Evolutionary conservation across 225 moss, liverwort and hornwort species (phyloP), one percentile per base, ranked within the genome.

Genomic region (Polytrichum commune): DNA sequence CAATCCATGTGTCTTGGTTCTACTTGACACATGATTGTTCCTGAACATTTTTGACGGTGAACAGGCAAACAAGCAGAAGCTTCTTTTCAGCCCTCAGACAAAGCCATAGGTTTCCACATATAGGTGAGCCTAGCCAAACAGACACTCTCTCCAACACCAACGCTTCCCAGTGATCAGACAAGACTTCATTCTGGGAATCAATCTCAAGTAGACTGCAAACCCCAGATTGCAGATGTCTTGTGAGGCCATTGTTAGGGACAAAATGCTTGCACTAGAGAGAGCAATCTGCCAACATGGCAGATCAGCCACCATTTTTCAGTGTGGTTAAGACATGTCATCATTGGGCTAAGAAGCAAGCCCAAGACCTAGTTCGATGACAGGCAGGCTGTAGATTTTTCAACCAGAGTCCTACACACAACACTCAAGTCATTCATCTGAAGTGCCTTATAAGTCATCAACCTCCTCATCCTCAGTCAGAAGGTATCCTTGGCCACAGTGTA

Each of bases 321-420:
- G 29, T 73, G 35, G 26, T 64, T 64, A 73, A 63, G 35, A 73
- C 27, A 18, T 27, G 18, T 61, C 71, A 62, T 71, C 62, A 60
- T 22, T 29, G 33, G 10, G 38, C 22, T 8, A 19, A 10, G 30
- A 8, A 60, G 55, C 23, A 19, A 60, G 55, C 13, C 23, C 20
- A 27, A 53, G 13, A 55, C 32, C 54, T 22, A 55, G 35, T 6
- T 55, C 8, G 25, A 55, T 20, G 53, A 28, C 6, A 46, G 13
- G 16, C 13, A 46, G 13, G 46, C 10, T 46, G 46, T 46, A 46
- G 46, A 46, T 46, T 16, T 46, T 46, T 10, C 10, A 10, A 38
- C 10, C 46, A 46, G 46, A 46, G 3, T 46, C 46, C 4, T 13
- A 46, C 13, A 46, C 16, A 46, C 10, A 16, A 46, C 4, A 46